Evolutionary conservation across 1,284 basidiomycete genomes (phyloP), one percentile per base, ranked within the genome.

Genomic region (Fereydounia khargensis): DNA sequence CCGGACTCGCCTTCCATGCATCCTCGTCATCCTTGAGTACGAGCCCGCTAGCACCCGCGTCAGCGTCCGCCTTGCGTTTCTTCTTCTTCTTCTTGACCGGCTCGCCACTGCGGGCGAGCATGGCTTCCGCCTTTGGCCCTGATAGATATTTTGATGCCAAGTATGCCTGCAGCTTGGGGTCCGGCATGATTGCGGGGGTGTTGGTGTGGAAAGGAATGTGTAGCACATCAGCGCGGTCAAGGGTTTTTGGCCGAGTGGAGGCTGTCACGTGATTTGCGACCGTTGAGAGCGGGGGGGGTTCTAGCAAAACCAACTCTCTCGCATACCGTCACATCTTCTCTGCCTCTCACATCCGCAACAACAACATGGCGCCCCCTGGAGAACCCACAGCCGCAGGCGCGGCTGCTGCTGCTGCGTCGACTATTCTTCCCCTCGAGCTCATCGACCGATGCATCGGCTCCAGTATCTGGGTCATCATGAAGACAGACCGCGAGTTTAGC

Each of bases 101-200:
- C 68, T 82, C 81, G 0, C 43, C 57, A 0, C 81, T 77, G 36
- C 83, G 82, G 3, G 89, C 80, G 4, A 97, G 82, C 59, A 98
- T 96, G 13, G 91, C 91, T 64, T 97, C 94, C 3, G 92, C 91
- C 75, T 96, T 98, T 0, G 89, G 86, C 0, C 94, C 94, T 6
- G 91, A 88, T 89, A 97, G 95, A 78, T 98, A 98, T 42, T 80
- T 80, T 23, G 77, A 60, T 1, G 81, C 81, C 9, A 82, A 68
- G 65, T 81, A 81, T 7, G 79, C 76, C 67, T 81, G 79, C 23
- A 81, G 73, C 51, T 79, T 42, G 6, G 62, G 64, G 31, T 73
- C 63, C 1, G 67, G 72, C 68, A 73, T 71, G 31, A n/a, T n/a
- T n/a, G n/a, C n/a, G n/a, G n/a, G n/a, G n/a, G n/a, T n/a, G n/a